Evolutionary conservation across 345 rosid species (phyloP).

Genomic region (Arabis alpina): DNA sequence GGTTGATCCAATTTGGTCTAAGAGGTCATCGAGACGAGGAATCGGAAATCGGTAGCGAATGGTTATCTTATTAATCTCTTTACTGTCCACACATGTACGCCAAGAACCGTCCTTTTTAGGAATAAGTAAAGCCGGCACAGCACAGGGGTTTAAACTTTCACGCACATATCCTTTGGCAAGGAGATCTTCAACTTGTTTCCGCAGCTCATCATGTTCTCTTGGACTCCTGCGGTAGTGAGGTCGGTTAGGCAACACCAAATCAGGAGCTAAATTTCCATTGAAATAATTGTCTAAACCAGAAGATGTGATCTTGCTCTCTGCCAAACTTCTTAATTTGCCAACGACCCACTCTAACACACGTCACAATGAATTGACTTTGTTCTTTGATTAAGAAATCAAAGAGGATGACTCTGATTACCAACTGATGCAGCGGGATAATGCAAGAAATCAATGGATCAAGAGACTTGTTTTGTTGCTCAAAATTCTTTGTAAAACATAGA

Average conservation of each 20-base stretch:
- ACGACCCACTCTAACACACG: too few species aligned
- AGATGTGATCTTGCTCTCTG: too few species aligned
- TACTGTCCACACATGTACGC: neutral
- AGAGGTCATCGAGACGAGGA: neutral
- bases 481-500: constrained; percentile 1
- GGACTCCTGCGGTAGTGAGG: neutral
- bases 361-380: too few species aligned
- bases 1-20: neutral
- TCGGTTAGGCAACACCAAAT: neutral
- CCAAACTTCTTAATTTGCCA: too few species aligned
- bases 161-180: neutral
- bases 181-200: neutral
- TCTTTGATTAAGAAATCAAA: too few species aligned
- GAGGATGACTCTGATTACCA: too few species aligned
- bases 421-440: neutral
- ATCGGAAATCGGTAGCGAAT: neutral
- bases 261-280: neutral
- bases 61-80: neutral
- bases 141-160: neutral
- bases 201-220: neutral
- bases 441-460: neutral
- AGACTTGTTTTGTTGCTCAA: neutral
- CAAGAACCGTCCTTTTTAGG: neutral
- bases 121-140: neutral
- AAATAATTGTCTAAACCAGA: too few species aligned